Evolutionary conservation across 2,329 filamentous ascomycete species (phyloP), one percentile per base, ranked within the genome.

Genomic region (Cytospora mali): DNA sequence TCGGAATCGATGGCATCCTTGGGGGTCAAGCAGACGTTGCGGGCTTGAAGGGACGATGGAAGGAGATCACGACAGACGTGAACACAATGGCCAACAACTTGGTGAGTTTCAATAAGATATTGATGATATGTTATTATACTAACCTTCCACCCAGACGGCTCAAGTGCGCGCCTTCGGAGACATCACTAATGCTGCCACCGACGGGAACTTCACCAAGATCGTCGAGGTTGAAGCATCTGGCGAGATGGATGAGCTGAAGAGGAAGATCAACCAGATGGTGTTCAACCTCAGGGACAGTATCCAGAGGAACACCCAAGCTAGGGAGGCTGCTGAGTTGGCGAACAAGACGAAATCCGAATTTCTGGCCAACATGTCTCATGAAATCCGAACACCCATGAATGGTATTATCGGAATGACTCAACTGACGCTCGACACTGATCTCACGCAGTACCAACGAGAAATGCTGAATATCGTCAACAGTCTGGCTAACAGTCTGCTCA

Each of bases 241-340:
- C 67, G 95, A 99, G 77, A 98, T 99, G 95, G 95, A 98, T 76
- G 94, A 98, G 76, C 83, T 99, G 70, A 99, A 99, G 79, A 88
- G 93, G 71, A 98, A 98, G 82, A 98, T 99, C 84, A 99, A 98
- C 75, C 92, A 96, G 80, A 99, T 99, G 95, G 93, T 98, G 58
- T 95, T 91, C 74, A 97, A 96, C 73, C 80, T 99, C 66, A 84
- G 94, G 69, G 95, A 98, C 77, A 96, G 91, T 82, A 97, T 99
- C 69, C 93, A 98, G 75, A 88, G 93, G 74, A 99, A 98, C 75
- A 97, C 93, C 3, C 92, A 93, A 68, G 95, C 95, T 62, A 90
- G 95, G 76, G 94, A 98, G 76, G 93, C 94, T 53, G 95, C 95
- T 71, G 95, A 99, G 75, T 81, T 97, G 74, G 95, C 95, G 67